phyloP scores from a whole-genome alignment of 1,284 basidiomycete genomes.

The Naganishia sp. region DNA sequence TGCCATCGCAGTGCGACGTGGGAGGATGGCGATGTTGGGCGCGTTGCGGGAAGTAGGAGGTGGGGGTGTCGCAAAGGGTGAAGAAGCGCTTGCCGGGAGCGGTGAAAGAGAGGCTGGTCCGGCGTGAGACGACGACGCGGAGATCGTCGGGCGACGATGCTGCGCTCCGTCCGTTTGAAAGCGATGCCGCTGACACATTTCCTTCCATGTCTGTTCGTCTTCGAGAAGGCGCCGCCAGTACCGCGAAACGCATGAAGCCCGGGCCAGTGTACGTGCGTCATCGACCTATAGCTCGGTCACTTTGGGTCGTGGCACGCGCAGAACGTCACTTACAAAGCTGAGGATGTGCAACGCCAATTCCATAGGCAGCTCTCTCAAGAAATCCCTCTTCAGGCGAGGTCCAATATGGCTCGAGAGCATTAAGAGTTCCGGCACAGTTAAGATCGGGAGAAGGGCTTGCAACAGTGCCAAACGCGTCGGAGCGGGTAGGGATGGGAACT shows the following conservation, averaged over 20 bases:
- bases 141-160: not conserved
- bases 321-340: slow-evolving; percentile 58
- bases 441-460: slow-evolving; percentile 63
- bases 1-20: slow-evolving; percentile 13
- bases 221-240: slow-evolving; percentile 75
- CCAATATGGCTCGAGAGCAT: slow-evolving; percentile 73
- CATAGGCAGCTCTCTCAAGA: slow-evolving; percentile 74
- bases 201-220: slow-evolving; percentile 82
- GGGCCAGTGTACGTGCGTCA: slow-evolving; percentile 72
- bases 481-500: slow-evolving; percentile 51
- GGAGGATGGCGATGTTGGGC: slow-evolving; percentile 13
- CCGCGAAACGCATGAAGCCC: slow-evolving; percentile 71
- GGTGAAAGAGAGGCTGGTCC: not conserved
- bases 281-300: slow-evolving; percentile 58
- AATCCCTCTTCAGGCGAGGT: slow-evolving; percentile 83
- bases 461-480: slow-evolving; percentile 65
- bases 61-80: not conserved
- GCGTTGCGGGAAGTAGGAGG: slow-evolving; percentile 1
- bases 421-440: slow-evolving; percentile 73
- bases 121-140: slow-evolving; percentile 8
- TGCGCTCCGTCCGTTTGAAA: slow-evolving; percentile 50
- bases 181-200: slow-evolving; percentile 68
- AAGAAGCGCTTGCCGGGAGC: not conserved
- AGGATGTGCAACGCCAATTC: slow-evolving; percentile 84
- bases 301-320: not conserved